These are phyloP conservation scores for Pseudogymnoascus verrucosus DNA, from an alignment of 2,329 filamentous ascomycete genomes.

Conservation along the genomic window DNA sequence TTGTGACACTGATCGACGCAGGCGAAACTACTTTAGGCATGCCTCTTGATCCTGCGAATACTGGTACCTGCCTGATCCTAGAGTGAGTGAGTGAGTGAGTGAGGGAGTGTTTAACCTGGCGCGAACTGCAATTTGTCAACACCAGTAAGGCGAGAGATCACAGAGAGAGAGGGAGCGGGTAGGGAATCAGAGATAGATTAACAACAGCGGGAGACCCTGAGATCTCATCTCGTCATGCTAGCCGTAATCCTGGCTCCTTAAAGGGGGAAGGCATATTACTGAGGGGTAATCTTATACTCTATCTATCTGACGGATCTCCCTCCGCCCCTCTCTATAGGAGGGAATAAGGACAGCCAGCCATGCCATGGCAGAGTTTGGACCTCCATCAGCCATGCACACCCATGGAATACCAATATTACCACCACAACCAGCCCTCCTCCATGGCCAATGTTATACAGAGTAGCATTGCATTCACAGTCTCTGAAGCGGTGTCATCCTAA, in stretches of 20 bases:
- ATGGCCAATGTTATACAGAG: not conserved
- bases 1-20: not conserved
- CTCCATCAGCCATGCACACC: not conserved
- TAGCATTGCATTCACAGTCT: not conserved
- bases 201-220: not conserved
- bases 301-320: not conserved
- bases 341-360: not conserved
- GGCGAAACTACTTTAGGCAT: not conserved
- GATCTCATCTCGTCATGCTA: not conserved
- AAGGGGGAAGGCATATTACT: not conserved
- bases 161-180: not conserved
- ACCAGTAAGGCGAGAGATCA: not conserved
- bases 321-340: not conserved
- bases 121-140: not conserved
- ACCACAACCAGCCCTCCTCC: not conserved
- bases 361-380: not conserved
- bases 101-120: not conserved
- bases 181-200: not conserved
- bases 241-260: not conserved
- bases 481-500: not conserved
- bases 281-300: not conserved
- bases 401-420: not conserved
- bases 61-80: not conserved
- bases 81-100: too few relatives aligned
- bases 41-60: not conserved